phyloP scores from a whole-genome alignment of 805 yeast genomes.

The Pichia pseudocactophila region DNA sequence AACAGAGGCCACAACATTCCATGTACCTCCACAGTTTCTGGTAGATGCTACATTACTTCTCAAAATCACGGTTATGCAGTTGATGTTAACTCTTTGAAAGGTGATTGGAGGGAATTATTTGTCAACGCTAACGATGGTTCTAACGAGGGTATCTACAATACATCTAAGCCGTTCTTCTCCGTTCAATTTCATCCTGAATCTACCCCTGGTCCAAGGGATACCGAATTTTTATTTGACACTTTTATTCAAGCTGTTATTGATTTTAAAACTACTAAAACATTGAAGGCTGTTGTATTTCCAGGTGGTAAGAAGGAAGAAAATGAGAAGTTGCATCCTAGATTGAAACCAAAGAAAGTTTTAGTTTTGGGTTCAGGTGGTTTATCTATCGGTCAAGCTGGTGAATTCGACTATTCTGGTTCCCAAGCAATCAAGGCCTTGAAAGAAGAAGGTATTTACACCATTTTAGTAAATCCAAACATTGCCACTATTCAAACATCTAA shows the following conservation, averaged over 20 bases:
- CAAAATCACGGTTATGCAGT: slow-evolving; percentile 99
- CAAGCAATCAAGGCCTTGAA: slow-evolving; percentile 98
- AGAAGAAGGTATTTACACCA: slow-evolving; percentile 95
- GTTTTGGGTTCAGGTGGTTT: slow-evolving; percentile 97
- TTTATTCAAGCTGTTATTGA: slow-evolving; percentile 77
- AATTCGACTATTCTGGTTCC: slow-evolving; percentile 96
- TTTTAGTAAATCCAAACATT: slow-evolving; percentile 93
- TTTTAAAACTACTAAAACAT: slow-evolving; percentile 42
- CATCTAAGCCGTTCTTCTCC: slow-evolving; percentile 82
- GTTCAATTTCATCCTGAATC: slow-evolving; percentile 99
- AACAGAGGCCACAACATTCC: slow-evolving; percentile 99
- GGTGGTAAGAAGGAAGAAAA: slow-evolving; percentile 77
- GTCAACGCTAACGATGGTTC: slow-evolving; percentile 95
- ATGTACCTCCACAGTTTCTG: slow-evolving; percentile 70
- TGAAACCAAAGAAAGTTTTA: slow-evolving; percentile 80
- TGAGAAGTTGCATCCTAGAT: slow-evolving; percentile 65
- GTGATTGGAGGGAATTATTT: slow-evolving; percentile 89
- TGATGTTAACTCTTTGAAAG: slow-evolving; percentile 61
- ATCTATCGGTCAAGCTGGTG: slow-evolving; percentile 99
- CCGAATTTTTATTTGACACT: slow-evolving; percentile 92
- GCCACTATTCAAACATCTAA: slow-evolving; percentile 98
- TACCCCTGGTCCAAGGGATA: slow-evolving; percentile 98
- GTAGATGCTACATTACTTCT: slow-evolving; percentile 96
- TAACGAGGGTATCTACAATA: slow-evolving; percentile 95
- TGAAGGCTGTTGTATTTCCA: slow-evolving; percentile 79